Evolutionary conservation across 176 grass and related monocot genomes (phyloP), one percentile per base, ranked within the genome.

Genomic region (Ensete glaucum): DNA sequence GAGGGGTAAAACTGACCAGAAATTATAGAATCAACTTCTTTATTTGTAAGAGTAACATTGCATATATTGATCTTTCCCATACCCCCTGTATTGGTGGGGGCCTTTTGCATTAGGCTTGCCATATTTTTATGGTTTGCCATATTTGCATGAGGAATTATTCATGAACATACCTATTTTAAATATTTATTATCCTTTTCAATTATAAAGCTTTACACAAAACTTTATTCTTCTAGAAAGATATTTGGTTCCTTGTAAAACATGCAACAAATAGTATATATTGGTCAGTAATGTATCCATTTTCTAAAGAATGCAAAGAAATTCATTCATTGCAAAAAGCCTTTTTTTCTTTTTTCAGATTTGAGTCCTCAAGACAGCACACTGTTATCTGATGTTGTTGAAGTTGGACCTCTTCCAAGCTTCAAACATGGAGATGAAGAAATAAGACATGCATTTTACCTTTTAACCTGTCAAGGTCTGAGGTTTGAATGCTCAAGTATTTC

Each of bases 401-500:
- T 91, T 69, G 90, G 95, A 1, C 25, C 76, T 22, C 80, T 86
- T 6, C 82, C 85, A 21, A 91, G 73, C 50, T 89, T 98, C 69
- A 81, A 81, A 68, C 83, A 83, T 9, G 90, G 87, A 74, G 90
- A 94, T 23, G 71, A 81, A 22, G 81, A 98, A 48, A 91, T 69
- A 12, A 85, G 85, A 91, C 89, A 93, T 24, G 88, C 86, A 11
- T 94, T 98, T 75, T 89, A 79, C 64, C 68, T 98, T 9, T 80
- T 91, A 64, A 98, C 84, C 53, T 67, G 52, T 73, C 90, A 91
- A 22, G 95, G 95, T 11, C 83, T 93, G 64, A 83, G 79, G 26
- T 91, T 98, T 67, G 94, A 93, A 79, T 93, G 94, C 69, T 98
- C 86, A 43, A 91, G 90, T 77, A 71, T 70, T 52, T 98, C 86